Conservation (phyloP, 2,329 filamentous ascomycete genomes). For the Thelonectria olida region DNA sequence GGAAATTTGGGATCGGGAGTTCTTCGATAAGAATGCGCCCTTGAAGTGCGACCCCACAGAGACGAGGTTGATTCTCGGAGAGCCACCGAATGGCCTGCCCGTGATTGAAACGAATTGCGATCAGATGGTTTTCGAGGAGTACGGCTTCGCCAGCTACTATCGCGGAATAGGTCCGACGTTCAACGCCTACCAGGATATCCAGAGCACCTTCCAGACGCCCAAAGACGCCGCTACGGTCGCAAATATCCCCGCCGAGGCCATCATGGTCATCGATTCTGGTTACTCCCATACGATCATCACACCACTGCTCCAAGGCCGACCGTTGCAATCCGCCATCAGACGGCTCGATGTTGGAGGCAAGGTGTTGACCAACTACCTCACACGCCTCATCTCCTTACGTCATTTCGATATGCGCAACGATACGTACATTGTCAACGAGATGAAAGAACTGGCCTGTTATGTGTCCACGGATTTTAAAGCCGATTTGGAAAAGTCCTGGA, state of each 20-base stretch:
- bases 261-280: conserved; percentile 90
- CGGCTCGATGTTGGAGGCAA: conserved; percentile 93
- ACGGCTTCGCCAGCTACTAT: conserved; percentile 88
- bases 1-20: conserved; percentile 92
- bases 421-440: conserved; percentile 91
- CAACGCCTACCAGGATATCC: conserved; percentile 84
- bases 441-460: conserved; percentile 91
- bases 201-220: conserved; percentile 72
- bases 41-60: conserved; percentile 78
- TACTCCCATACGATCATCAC: conserved; percentile 94
- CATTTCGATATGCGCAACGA: conserved; percentile 98
- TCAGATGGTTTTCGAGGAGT: conserved; percentile 97
- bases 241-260: conserved; percentile 73
- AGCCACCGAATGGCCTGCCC: conserved; percentile 84
- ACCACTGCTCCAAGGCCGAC: conserved; percentile 81
- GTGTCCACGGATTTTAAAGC: conserved; percentile 78
- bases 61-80: conserved; percentile 85
- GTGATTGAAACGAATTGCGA: conserved; percentile 89
- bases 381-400: conserved; percentile 86
- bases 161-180: conserved; percentile 79
- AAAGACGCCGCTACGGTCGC: conserved; percentile 52
- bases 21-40: conserved; percentile 76
- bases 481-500: conserved; percentile 88
- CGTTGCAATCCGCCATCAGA: conserved; percentile 82
- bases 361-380: conserved; percentile 90